Evolutionary conservation across 2,329 filamentous ascomycete species (phyloP).

Genomic region (Fusarium setosum): DNA sequence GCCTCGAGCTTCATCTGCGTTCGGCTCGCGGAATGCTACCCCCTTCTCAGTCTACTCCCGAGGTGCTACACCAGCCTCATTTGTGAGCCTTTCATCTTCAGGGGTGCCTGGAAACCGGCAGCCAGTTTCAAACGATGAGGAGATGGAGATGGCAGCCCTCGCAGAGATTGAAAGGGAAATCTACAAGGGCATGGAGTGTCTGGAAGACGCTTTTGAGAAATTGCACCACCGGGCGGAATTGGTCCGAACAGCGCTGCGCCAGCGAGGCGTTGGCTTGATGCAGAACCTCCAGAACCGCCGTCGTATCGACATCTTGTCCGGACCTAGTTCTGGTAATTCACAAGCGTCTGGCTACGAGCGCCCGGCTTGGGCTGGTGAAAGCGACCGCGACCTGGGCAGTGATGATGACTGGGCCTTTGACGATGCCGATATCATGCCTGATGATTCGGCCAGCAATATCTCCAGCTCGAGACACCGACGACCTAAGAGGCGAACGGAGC

Average conservation of each 20-base stretch:
- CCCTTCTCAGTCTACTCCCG: slow-evolving; percentile 65
- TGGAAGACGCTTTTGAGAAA: slow-evolving; percentile 93
- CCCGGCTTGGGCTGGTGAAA: slow-evolving; percentile 50
- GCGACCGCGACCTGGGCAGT: slow-evolving; percentile 61
- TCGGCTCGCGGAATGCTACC: slow-evolving; percentile 58
- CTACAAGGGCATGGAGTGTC: slow-evolving; percentile 90
- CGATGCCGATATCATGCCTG: slow-evolving; percentile 74
- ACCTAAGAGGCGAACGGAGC: slow-evolving; percentile 75
- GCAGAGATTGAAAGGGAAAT: slow-evolving; percentile 95
- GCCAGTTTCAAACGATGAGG: slow-evolving; percentile 89
- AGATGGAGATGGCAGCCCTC: slow-evolving; percentile 89
- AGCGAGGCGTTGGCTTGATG: slow-evolving; percentile 82
- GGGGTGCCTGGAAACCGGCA: slow-evolving; percentile 58
- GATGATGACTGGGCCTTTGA: slow-evolving; percentile 71
- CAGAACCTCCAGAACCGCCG: slow-evolving; percentile 70
- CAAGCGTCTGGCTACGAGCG: slow-evolving; percentile 58
- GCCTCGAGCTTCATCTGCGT: slow-evolving; percentile 54
- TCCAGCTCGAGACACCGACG: slow-evolving; percentile 75
- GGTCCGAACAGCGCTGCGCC: slow-evolving; percentile 82
- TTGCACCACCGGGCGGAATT: slow-evolving; percentile 87
- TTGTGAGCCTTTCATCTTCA: slow-evolving; percentile 67
- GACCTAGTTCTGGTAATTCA: slow-evolving; percentile 60
- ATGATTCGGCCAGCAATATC: slow-evolving; percentile 86
- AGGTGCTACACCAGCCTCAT: slow-evolving; percentile 67
- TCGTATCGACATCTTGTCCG: slow-evolving; percentile 65